Conservation (phyloP, 495 filamentous ascomycete species). For the Parathielavia appendiculata region DNA sequence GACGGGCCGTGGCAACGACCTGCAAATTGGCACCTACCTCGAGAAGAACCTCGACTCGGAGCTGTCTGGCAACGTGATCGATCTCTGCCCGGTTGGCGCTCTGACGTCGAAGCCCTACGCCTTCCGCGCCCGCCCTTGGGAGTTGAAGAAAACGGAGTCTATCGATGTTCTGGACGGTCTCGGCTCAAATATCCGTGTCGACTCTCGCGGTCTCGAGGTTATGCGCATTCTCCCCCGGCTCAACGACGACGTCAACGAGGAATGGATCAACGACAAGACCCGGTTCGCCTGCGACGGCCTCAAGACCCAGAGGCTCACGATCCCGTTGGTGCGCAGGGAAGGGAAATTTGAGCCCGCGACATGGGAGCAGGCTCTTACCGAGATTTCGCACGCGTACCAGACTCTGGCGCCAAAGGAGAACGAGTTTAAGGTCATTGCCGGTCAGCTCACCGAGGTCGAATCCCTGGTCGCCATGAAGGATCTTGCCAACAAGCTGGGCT, state of each 20-base stretch:
- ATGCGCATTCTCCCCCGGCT: constrained; percentile 89
- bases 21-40: constrained; percentile 97
- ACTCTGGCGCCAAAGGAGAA: constrained; percentile 73
- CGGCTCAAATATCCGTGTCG: constrained; percentile 89
- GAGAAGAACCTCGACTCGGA: constrained; percentile 88
- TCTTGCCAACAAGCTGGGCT: constrained; percentile 87
- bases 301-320: constrained; percentile 88
- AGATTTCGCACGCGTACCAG: constrained; percentile 72
- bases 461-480: constrained; percentile 95
- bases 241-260: constrained; percentile 97
- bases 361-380: constrained; percentile 89
- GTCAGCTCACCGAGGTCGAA: constrained; percentile 85
- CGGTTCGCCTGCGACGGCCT: constrained; percentile 97
- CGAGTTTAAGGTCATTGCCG: constrained; percentile 93
- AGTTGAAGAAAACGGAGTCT: constrained; percentile 86
- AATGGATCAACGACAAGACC: constrained; percentile 99
- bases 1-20: constrained; percentile 88
- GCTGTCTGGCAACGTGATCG: constrained; percentile 94
- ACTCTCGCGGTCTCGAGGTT: constrained; percentile 89
- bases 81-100: constrained; percentile 95
- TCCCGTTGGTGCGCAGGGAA: constrained; percentile 80
- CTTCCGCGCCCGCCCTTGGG: constrained; percentile 95
- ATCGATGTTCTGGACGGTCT: constrained; percentile 90
- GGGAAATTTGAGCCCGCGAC: constrained; percentile 83
- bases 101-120: constrained; percentile 96